phyloP scores from a whole-genome alignment of 768 basidiomycete species.

The Mycena haematopus region DNA sequence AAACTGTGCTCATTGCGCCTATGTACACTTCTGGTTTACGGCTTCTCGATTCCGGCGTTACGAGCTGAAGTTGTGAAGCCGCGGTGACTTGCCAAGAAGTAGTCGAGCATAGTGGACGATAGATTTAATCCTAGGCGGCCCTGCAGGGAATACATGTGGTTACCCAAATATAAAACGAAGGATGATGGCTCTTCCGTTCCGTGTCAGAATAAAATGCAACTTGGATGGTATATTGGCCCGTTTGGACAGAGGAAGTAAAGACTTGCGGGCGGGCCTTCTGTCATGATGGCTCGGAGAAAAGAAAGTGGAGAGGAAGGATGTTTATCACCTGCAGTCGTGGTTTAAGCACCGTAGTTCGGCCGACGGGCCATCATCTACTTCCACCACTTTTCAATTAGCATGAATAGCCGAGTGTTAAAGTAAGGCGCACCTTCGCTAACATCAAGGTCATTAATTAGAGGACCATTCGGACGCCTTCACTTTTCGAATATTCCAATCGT shows the following conservation, averaged over 20 bases:
- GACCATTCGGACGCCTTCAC: neutral
- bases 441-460: no score
- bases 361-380: no score
- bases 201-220: neutral
- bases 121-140: neutral
- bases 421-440: no score
- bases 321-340: neutral
- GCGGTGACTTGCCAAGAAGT: no score
- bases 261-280: neutral
- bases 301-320: conserved; percentile 8
- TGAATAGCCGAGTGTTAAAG: no score
- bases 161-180: neutral
- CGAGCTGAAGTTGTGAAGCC: neutral
- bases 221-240: neutral
- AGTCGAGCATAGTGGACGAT: neutral
- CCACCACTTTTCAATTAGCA: neutral
- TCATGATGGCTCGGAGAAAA: conserved; percentile 12
- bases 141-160: neutral
- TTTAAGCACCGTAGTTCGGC: neutral
- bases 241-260: neutral
- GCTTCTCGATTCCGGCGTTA: neutral
- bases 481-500: neutral
- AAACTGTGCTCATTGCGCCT: neutral
- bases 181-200: neutral
- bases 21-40: neutral